Base-by-base conservation (phyloP, 1,284 basidiomycete species). In the Irpex sp. region DNA sequence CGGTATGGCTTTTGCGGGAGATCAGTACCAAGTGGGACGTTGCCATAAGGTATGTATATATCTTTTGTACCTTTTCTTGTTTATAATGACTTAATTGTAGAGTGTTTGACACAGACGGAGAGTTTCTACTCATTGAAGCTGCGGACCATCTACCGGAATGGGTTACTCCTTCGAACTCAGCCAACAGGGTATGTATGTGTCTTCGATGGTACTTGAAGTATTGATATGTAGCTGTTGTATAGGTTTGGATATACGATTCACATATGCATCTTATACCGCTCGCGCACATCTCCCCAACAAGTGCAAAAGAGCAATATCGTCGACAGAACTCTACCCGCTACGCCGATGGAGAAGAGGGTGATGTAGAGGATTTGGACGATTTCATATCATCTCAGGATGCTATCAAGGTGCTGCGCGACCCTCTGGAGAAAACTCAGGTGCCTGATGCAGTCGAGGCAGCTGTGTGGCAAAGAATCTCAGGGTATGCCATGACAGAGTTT, bases 61-160 rank as follows among this genome's bases (percentile, higher is more conserved):
- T 56, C 56, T 35, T 56, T 21, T 37, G 59, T 15, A 63, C 58
- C 0, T 60, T 46, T 26, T 26, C 21, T 26, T 26, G 21, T 26
- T 26, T 26, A 26, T 26, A 61, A 54, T 63, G 21, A 65, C 65
- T 26, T 60, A 56, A 3, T 21, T 43, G 33, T 57, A 93, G 94
- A 67, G 83, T 91, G 1, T 87, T 85, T 65, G 97, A 98, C 76
- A 89, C 92, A 3, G 97, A 99, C 74, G 97, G 97, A 35, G 94
- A 99, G 70, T 98, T 99, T 71, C 76, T 99, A 49, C 83, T 99
- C 64, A 98, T 99, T 66, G 97, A 99, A 77, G 97, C 94, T 2
- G 97, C 97, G 8, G 92, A 98, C 61, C 83, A 81, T 57, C 79
- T 99, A 8, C 96, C 97, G 3, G 78, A 83, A 0, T 99, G 97